These are phyloP conservation scores for Colletotrichum neosansevieriae DNA, from an alignment of 2,329 filamentous ascomycete genomes.

Conservation along the genomic window DNA sequence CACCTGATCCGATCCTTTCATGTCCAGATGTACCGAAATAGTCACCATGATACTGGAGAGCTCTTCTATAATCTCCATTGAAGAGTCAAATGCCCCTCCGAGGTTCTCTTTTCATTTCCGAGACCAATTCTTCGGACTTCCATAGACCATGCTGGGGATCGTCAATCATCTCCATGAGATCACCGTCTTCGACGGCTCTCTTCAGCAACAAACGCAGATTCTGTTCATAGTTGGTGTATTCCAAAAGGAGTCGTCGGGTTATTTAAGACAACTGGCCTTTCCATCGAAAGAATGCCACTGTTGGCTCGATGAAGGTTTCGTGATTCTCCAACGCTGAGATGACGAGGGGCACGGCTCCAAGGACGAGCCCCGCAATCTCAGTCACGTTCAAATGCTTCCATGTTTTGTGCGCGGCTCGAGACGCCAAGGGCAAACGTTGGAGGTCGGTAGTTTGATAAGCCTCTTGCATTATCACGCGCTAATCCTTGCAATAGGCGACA, in stretches of 20 bases:
- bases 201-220: conserved; percentile 7
- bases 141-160: too few relatives aligned
- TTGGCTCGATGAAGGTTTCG: conserved; percentile 4
- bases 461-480: too few relatives aligned
- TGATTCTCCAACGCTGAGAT: conserved; percentile 42
- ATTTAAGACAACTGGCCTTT: conserved; percentile 9
- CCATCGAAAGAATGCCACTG: conserved; percentile 12
- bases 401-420: too few relatives aligned
- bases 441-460: too few relatives aligned
- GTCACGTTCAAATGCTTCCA: conserved; percentile 12
- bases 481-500: too few relatives aligned
- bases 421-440: too few relatives aligned
- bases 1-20: conserved; percentile 14
- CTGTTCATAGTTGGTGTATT: not conserved
- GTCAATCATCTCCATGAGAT: too few relatives aligned
- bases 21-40: not conserved
- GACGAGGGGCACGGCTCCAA: conserved; percentile 43
- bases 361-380: conserved; percentile 43
- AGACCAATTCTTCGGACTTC: too few relatives aligned
- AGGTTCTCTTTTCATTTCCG: not conserved
- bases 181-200: not conserved
- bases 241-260: not conserved
- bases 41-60: conserved; percentile 7
- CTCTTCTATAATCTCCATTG: not conserved
- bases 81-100: not conserved